Conservation (phyloP, 176 grass and related monocot species). For the Cenchrus americanus region DNA sequence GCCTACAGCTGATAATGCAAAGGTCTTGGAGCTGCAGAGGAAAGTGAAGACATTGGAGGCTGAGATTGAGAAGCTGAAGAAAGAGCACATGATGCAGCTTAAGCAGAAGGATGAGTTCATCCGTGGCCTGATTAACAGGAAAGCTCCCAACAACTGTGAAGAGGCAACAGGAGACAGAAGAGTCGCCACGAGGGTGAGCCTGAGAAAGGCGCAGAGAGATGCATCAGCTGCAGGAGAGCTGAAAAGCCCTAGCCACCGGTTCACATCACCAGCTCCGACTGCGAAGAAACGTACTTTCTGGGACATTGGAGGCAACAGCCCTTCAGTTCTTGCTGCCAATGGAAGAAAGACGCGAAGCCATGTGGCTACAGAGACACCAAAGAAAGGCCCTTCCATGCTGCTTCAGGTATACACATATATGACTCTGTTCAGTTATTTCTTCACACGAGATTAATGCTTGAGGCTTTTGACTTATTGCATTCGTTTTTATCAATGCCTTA, state of each 20-base stretch:
- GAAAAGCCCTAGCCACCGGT: conserved; percentile 75
- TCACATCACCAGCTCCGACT: conserved; percentile 66
- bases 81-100: conserved; percentile 69
- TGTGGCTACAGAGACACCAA: conserved; percentile 59
- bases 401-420: conserved; percentile 39
- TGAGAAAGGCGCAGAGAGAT: conserved; percentile 60
- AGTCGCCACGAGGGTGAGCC: conserved; percentile 64
- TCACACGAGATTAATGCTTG: conserved; percentile 34
- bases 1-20: conserved; percentile 36
- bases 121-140: conserved; percentile 72
- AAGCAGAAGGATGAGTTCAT: conserved; percentile 89
- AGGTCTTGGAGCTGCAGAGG: conserved; percentile 61
- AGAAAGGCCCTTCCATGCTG: conserved; percentile 60
- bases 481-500: conserved; percentile 44
- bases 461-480: conserved; percentile 43
- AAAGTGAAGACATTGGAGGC: conserved; percentile 70
- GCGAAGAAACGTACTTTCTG: conserved; percentile 94
- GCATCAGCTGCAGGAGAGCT: conserved; percentile 50
- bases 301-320: conserved; percentile 85
- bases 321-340: conserved; percentile 71
- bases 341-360: conserved; percentile 90
- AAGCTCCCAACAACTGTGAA: conserved; percentile 43
- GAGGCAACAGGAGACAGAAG: conserved; percentile 47
- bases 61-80: conserved; percentile 79
- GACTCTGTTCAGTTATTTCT: conserved; percentile 22